Evolutionary conservation across 2,329 filamentous ascomycete species (phyloP), one percentile per base, ranked within the genome.

Genomic region (Ophiognomonia clavigignenti-juglandacearum): DNA sequence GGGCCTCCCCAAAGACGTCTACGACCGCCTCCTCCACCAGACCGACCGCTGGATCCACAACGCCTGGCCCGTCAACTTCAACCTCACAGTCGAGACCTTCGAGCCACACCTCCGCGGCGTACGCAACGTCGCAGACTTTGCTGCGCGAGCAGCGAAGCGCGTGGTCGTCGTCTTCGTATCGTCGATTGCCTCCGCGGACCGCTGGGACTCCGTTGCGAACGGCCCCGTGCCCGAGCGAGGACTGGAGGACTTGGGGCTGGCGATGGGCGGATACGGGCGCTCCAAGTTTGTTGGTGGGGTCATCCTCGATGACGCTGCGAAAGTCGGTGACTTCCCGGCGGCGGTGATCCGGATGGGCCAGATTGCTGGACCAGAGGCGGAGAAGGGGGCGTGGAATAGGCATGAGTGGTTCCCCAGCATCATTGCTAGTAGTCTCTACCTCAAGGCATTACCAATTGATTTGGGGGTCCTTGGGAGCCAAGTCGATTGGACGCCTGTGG

Each of bases 71-170:
- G 77, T 80, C 60, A 75, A 77, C 58, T 75, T 72, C 57, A 77
- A 73, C 56, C 66, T 77, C 16, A 59, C 68, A 0, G 49, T 78
- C 5, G 61, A 67, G 18, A 73, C 68, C 0, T 80, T 80, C 45
- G 70, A 73, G 53, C 64, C 70, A 0, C 70, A 78, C 52, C 68
- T 80, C 34, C 63, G 68, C 3, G 69, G 72, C 4, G 68, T 80
- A 44, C 68, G 73, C 6, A 71, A 73, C 50, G 58, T 83, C 5
- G 64, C 75, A 32, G 61, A 69, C 52, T 64, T 71, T 27, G 61
- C 63, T 32, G 53, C 57, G 26, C 44, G 7, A 6, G 52, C 43
- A 16, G 20, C 20, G 31, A 41, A 43, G 4, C 7, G 18, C 14
- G 26, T 20, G 3, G 10, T 7, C 4, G 18, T 43, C 3, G 4